Evolutionary conservation across 2,329 filamentous ascomycete species (phyloP).

Genomic region (Sporothrix pallida): DNA sequence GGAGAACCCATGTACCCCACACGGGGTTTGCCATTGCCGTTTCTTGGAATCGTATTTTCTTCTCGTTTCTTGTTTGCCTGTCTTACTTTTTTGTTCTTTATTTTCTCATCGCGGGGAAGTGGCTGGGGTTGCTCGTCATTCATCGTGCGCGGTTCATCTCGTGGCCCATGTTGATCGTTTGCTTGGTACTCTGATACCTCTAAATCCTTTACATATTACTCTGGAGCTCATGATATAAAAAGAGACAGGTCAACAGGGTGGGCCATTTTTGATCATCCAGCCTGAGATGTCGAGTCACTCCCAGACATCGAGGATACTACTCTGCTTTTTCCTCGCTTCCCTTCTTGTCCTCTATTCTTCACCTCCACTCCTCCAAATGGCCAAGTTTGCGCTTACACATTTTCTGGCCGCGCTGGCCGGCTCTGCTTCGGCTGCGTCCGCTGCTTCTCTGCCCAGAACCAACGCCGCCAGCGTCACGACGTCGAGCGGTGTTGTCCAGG

Average conservation of each 20-base stretch:
- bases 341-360: too few species aligned
- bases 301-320: too few species aligned
- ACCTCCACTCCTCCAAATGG: background rate
- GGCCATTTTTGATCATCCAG: background rate
- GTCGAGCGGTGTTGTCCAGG: constrained; percentile 45
- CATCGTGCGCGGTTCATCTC: background rate
- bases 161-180: background rate
- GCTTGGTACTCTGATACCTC: background rate
- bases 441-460: constrained; percentile 38
- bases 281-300: background rate
- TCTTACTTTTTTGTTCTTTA: too few species aligned
- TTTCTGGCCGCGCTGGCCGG: background rate
- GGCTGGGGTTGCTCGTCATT: background rate
- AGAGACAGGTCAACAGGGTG: background rate
- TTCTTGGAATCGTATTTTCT: too few species aligned
- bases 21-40: background rate
- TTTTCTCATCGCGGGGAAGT: background rate
- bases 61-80: too few species aligned
- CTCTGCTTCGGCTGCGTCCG: background rate
- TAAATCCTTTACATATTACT: background rate
- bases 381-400: background rate
- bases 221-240: background rate
- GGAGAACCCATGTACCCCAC: background rate
- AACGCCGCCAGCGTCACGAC: constrained; percentile 41
- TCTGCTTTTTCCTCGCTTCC: too few species aligned